These are phyloP conservation scores for Venturia effusa DNA, from an alignment of 2,329 filamentous ascomycete genomes.

Conservation along the genomic window DNA sequence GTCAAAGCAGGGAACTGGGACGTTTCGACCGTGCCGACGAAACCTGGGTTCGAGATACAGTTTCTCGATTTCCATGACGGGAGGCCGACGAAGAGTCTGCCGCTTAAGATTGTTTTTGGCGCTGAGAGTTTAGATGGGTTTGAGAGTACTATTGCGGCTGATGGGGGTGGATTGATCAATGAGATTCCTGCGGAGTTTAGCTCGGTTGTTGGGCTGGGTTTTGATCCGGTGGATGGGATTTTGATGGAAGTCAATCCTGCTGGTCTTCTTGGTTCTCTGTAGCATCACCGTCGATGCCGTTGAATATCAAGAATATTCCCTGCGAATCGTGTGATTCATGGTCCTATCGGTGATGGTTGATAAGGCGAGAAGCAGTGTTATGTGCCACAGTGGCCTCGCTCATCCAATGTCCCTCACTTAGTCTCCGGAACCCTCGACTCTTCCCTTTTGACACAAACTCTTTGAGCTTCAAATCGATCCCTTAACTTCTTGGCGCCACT, in stretches of 20 bases:
- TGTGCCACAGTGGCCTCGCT: too few species aligned
- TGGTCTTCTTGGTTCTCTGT: background rate
- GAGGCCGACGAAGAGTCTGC: background rate
- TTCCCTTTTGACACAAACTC: too few species aligned
- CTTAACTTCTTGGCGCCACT: too few species aligned
- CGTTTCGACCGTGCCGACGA: constrained; percentile 1
- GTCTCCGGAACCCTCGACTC: too few species aligned
- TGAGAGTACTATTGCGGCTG: background rate
- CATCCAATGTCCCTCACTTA: too few species aligned
- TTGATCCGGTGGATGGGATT: background rate
- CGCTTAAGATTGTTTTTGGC: constrained; percentile 1
- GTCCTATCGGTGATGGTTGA: background rate
- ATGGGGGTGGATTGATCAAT: background rate
- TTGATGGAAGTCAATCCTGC: constrained; percentile 2
- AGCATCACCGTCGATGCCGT: background rate
- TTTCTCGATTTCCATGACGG: constrained; percentile 4
- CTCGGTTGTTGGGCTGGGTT: background rate
- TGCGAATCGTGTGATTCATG: background rate
- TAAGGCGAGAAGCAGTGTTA: background rate
- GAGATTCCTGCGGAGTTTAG: background rate
- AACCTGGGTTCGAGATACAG: background rate
- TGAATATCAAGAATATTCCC: background rate
- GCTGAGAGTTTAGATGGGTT: background rate
- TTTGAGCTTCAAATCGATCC: too few species aligned
- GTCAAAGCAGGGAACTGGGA: background rate